These are phyloP conservation scores for Wickerhamomyces subpelliculosus DNA, from an alignment of 805 yeast species.

Conservation along the genomic window DNA sequence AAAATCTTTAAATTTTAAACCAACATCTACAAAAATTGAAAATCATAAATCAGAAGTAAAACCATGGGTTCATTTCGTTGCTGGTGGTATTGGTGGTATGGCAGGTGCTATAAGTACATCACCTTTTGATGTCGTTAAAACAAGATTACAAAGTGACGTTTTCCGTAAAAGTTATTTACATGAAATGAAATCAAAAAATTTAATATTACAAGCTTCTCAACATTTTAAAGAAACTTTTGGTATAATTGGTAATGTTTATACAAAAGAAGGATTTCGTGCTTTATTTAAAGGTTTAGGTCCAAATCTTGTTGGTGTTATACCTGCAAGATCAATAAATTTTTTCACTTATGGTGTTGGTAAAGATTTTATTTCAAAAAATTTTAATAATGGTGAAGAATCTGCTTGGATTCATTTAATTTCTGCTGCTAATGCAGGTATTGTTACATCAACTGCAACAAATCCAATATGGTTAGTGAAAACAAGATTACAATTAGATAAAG, in stretches of 20 bases:
- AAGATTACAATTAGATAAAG: slow-evolving; percentile 83
- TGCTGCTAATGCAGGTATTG: slow-evolving; percentile 89
- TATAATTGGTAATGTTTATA: slow-evolving; percentile 63
- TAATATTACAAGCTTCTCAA: slow-evolving; percentile 40
- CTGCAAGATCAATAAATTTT: slow-evolving; percentile 94
- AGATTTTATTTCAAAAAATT: slow-evolving; percentile 55
- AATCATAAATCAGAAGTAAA: slow-evolving; percentile 25
- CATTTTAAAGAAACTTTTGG: slow-evolving; percentile 81
- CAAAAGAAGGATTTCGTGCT: slow-evolving; percentile 76
- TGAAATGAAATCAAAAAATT: slow-evolving; percentile 23
- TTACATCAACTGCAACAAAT: slow-evolving; percentile 92
- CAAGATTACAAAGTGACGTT: slow-evolving; percentile 87
- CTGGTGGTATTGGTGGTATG: slow-evolving; percentile 96
- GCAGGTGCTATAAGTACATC: slow-evolving; percentile 92
- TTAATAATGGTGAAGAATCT: slow-evolving; percentile 70
- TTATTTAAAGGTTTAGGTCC: slow-evolving; percentile 95
- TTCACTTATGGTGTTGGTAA: slow-evolving; percentile 95
- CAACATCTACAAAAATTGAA: slow-evolving; percentile 15
- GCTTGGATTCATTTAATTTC: slow-evolving; percentile 81
- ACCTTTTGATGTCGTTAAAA: slow-evolving; percentile 94
- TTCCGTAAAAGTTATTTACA: slow-evolving; percentile 50
- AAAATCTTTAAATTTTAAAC: slow-evolving; percentile 48
- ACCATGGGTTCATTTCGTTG: slow-evolving; percentile 77
- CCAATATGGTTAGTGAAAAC: slow-evolving; percentile 98
- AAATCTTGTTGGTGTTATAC: slow-evolving; percentile 93